Conservation (phyloP, 208 protist genomes). For the Trypanosoma avium region DNA sequence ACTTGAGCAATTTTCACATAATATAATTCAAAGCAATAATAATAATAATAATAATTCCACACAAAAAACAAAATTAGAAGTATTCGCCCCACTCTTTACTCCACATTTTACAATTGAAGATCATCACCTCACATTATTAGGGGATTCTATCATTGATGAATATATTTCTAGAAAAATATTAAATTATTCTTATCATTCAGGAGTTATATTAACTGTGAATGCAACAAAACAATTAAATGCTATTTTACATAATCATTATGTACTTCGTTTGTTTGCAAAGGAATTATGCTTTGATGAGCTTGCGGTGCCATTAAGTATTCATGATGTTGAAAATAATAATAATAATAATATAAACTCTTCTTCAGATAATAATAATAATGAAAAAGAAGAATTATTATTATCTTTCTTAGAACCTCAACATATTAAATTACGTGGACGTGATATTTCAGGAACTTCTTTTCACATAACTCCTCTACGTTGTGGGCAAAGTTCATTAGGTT, state of each 20-base stretch:
- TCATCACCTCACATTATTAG: conserved; percentile 77
- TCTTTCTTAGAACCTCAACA: conserved; percentile 50
- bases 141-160: conserved; percentile 66
- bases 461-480: conserved; percentile 49
- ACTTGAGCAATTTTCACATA: too few relatives aligned
- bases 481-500: conserved; percentile 76
- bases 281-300: conserved; percentile 68
- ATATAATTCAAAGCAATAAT: too few relatives aligned
- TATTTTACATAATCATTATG: conserved; percentile 82
- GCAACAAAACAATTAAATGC: conserved; percentile 56
- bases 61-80: too few relatives aligned
- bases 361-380: not conserved
- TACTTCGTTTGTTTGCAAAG: conserved; percentile 68
- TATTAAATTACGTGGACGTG: conserved; percentile 29
- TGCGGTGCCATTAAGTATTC: conserved; percentile 28
- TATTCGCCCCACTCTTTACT: conserved; percentile 47
- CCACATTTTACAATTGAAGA: conserved; percentile 61
- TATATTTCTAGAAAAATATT: conserved; percentile 58
- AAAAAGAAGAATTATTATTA: conserved; percentile 10
- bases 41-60: too few relatives aligned
- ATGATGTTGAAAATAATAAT: not conserved
- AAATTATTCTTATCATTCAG: conserved; percentile 41
- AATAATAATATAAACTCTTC: not conserved
- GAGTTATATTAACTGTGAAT: conserved; percentile 58
- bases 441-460: conserved; percentile 76